Evolutionary conservation across 805 yeast species (phyloP), one percentile per base, ranked within the genome.

Genomic region (Candida hungchunana): DNA sequence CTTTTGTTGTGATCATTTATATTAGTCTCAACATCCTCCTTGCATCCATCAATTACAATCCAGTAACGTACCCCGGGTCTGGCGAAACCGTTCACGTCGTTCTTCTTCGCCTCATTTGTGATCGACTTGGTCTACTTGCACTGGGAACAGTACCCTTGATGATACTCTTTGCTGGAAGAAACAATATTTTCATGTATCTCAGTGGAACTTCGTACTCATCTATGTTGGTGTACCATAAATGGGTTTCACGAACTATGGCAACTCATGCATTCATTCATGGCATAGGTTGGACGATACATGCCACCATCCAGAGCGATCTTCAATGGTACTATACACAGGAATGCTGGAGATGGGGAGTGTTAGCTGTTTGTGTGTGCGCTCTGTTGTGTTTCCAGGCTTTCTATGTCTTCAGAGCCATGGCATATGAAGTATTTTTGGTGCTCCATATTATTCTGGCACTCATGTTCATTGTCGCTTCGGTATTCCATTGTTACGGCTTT

Each of bases 131-230:
- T 26, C 23, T 50, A 0, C 14, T 50, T 4, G 32, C 51, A 7
- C 56, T 63, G 44, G 61, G 60, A 4, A 53, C 58, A 23, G 34
- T 78, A 33, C 90, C 90, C 1, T 48, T 70, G 5, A 48, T 77
- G 26, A 64, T 77, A 20, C 55, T 82, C 21, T 76, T 83, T 51
- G 79, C 84, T 6, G 82, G 86, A 10, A 63, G 93, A 47, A 84
- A 82, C 58, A 84, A 80, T 53, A 62, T 84, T 21, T 53, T 83
- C 40, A 71, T 71, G 38, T 62, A 60, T 49, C 37, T 78, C 7
- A 75, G 89, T 1, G 84, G 85, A 8, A 69, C 85, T 67, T 64
- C 76, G 6, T 78, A 73, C 44, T 62, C 79, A 5, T 67, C 81
- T 3, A 79, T 82, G 58, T 69, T 79, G 43, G 59, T 68, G 22